Percentiles rank a stretch among this genome's conserved stretches.
These are phyloP conservation scores for Antitrichia curtipendula DNA, from an alignment of 225 moss, liverwort and hornwort species.

Conservation along the genomic window DNA sequence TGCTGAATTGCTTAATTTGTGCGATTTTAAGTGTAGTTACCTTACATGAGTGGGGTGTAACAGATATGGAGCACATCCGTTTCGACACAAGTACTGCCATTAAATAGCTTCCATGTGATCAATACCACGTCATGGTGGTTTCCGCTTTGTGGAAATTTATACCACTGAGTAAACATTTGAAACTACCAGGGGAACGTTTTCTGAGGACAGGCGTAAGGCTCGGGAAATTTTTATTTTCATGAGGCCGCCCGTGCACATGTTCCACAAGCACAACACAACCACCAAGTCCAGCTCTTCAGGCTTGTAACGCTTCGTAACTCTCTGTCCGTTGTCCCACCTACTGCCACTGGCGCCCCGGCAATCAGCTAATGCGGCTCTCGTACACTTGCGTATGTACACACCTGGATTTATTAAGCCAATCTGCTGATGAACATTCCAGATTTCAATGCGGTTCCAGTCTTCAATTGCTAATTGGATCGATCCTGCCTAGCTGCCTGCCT, in stretches of 20 bases:
- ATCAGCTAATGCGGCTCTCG: neutral
- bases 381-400: neutral
- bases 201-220: neutral
- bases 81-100: constrained; percentile 77
- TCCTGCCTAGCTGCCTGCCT: neutral
- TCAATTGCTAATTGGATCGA: neutral
- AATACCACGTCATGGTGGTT: neutral
- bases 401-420: neutral
- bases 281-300: neutral
- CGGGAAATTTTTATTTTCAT: neutral
- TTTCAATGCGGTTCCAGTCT: neutral
- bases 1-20: too few relatives aligned
- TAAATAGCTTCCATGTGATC: constrained; percentile 32
- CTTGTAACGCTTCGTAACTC: constrained; percentile 19
- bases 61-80: constrained; percentile 72
- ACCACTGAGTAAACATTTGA: neutral
- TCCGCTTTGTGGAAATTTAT: neutral
- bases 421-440: neutral
- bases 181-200: neutral
- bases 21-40: too few relatives aligned
- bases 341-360: neutral
- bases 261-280: neutral
- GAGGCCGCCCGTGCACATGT: neutral
- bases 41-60: neutral
- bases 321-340: constrained; percentile 12